Percentiles rank a stretch among this genome's conserved stretches.
These are phyloP conservation scores for Dimocarpus longan DNA, from an alignment of 345 rosid genomes.

Conservation along the genomic window DNA sequence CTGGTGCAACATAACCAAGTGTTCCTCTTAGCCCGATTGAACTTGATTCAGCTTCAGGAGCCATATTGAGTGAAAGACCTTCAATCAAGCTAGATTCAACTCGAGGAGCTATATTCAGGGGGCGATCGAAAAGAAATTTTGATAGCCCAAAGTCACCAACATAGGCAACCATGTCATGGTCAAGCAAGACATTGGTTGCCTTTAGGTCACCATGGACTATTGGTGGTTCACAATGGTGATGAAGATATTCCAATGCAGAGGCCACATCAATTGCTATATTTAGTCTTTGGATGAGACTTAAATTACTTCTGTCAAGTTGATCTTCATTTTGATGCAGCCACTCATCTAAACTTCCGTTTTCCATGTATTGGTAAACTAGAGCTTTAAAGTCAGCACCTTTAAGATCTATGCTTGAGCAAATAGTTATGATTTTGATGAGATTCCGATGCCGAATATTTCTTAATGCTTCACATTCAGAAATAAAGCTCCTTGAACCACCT, in stretches of 20 bases:
- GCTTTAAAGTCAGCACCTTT: conserved; percentile 26
- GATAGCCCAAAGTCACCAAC: conserved; percentile 27
- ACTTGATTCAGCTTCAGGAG: conserved; percentile 2
- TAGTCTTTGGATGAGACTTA: conserved; percentile 25
- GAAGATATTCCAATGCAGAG: conserved; percentile 30
- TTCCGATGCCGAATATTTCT: conserved; percentile 41
- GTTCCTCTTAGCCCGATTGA: conserved; percentile 28
- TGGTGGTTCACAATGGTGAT: conserved; percentile 21
- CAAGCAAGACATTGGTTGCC: conserved; percentile 28
- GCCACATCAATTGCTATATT: conserved; percentile 24
- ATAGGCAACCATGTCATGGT: conserved; percentile 20
- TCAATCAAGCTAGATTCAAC: too few relatives aligned
- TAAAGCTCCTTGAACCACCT: conserved; percentile 47
- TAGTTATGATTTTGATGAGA: conserved; percentile 42
- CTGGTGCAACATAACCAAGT: conserved; percentile 23
- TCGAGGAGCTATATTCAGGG: too few relatives aligned
- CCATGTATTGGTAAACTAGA: conserved; percentile 29
- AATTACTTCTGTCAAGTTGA: background rate
- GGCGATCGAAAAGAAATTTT: too few relatives aligned
- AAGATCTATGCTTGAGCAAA: conserved; percentile 25
- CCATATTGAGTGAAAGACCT: too few relatives aligned
- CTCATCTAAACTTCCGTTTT: conserved; percentile 23
- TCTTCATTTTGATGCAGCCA: conserved; percentile 20
- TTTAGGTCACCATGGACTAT: conserved; percentile 29
- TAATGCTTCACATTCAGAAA: conserved; percentile 49